phyloP scores from a whole-genome alignment of 306 rosid genomes.

The Begonia peltatifolia region DNA sequence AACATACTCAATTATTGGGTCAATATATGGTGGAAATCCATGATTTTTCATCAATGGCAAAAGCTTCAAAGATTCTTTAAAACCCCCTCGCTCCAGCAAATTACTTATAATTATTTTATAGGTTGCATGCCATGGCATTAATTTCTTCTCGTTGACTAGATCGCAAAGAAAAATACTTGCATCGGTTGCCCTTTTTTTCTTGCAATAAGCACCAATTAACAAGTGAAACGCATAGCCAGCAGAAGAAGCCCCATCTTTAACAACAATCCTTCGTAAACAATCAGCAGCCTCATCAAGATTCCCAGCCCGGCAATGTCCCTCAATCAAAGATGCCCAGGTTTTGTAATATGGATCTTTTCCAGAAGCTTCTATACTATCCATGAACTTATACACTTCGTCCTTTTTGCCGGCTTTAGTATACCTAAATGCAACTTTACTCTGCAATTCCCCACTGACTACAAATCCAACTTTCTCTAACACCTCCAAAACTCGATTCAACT shows the following conservation, averaged over 20 bases:
- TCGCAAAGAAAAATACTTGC: constrained; percentile 37
- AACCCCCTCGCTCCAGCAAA: constrained; percentile 41
- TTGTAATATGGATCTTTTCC: constrained; percentile 26
- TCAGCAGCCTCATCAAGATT: constrained; percentile 43
- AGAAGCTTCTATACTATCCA: constrained; percentile 31
- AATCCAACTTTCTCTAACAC: constrained; percentile 47
- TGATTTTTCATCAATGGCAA: constrained; percentile 53
- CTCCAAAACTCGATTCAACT: constrained; percentile 48
- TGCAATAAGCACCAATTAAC: constrained; percentile 44
- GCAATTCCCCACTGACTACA: constrained; percentile 25
- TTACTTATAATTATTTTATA: constrained; percentile 44
- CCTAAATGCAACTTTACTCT: constrained; percentile 31
- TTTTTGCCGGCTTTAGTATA: constrained; percentile 34
- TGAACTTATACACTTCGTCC: constrained; percentile 35
- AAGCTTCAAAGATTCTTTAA: constrained; percentile 44
- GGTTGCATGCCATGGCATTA: constrained; percentile 53
- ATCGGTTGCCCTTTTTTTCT: constrained; percentile 31
- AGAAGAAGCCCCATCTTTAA: constrained; percentile 33
- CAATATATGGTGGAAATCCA: constrained; percentile 55
- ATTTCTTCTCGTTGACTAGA: constrained; percentile 26
- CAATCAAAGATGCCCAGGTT: constrained; percentile 42
- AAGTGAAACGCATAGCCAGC: constrained; percentile 30
- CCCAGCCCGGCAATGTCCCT: constrained; percentile 43
- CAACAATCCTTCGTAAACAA: constrained; percentile 40
- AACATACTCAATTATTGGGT: constrained; percentile 50